Evolutionary conservation across 345 rosid genomes (phyloP).

Genomic region (Populus tremula): DNA sequence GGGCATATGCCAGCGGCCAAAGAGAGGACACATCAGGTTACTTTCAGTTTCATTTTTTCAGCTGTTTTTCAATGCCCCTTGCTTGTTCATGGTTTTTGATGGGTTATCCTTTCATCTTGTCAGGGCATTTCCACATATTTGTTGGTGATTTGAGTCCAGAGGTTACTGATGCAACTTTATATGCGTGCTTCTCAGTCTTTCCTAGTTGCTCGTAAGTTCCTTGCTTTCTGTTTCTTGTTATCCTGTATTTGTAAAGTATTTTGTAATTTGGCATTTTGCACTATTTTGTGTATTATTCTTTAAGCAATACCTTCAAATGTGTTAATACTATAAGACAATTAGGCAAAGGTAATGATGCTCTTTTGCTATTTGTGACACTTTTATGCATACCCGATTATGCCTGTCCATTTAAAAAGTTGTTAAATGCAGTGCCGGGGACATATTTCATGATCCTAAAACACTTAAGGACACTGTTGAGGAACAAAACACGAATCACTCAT

Average conservation of each 20-base stretch:
- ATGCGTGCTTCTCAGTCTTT: constrained; percentile 86
- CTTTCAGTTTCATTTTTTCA: constrained; percentile 14
- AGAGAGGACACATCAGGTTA: constrained; percentile 96
- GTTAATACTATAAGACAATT: background rate
- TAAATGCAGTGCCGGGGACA: background rate
- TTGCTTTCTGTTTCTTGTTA: background rate
- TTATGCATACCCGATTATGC: background rate
- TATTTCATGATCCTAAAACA: background rate
- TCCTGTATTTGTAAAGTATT: background rate
- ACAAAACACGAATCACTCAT: background rate
- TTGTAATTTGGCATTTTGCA: background rate
- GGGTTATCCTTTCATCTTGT: constrained; percentile 3
- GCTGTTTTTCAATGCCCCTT: constrained; percentile 4
- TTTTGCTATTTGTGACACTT: background rate
- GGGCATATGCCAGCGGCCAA: constrained; percentile 99
- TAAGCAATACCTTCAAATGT: background rate
- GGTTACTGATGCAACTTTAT: constrained; percentile 89
- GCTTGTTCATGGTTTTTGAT: background rate
- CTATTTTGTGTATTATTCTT: background rate
- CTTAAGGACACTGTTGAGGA: background rate
- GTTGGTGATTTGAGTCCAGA: constrained; percentile 99
- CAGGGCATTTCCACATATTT: constrained; percentile 88
- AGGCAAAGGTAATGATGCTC: background rate
- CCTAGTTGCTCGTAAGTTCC: constrained; percentile 87
- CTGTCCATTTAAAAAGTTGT: background rate